Evolutionary conservation across 202 grass and related monocot genomes (phyloP).

Genomic region (Schoenoplectus triqueter): DNA sequence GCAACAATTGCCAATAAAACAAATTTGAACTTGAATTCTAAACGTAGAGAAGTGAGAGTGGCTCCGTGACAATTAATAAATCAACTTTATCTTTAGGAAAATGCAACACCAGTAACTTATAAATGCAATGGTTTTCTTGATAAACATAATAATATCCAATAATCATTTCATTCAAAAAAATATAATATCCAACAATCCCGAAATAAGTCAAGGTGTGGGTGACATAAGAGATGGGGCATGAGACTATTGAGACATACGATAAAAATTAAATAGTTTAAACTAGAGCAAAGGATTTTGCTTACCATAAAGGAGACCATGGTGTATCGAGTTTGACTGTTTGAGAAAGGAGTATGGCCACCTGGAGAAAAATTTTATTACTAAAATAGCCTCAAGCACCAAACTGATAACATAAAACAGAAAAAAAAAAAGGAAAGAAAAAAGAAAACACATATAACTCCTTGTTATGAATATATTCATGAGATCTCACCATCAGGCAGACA

Average conservation of each 20-base stretch:
- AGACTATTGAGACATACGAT: neutral
- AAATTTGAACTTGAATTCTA: neutral
- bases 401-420: neutral
- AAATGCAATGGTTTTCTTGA: neutral
- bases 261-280: neutral
- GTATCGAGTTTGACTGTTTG: conserved; percentile 51
- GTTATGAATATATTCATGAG: neutral
- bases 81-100: neutral
- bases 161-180: no score
- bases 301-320: conserved; percentile 73
- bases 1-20: conserved; percentile 5
- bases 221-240: neutral
- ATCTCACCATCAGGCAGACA: neutral
- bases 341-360: conserved; percentile 99
- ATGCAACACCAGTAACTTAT: neutral
- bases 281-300: conserved; percentile 24
- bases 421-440: neutral
- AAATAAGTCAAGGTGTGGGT: neutral
- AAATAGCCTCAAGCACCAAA: conserved; percentile 3
- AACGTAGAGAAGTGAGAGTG: neutral
- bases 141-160: no score
- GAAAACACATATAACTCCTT: neutral
- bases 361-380: conserved; percentile 38
- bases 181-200: neutral
- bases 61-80: neutral